Evolutionary conservation across 2,329 filamentous ascomycete genomes (phyloP).

Genomic region (Fusarium pseudograminearum): DNA sequence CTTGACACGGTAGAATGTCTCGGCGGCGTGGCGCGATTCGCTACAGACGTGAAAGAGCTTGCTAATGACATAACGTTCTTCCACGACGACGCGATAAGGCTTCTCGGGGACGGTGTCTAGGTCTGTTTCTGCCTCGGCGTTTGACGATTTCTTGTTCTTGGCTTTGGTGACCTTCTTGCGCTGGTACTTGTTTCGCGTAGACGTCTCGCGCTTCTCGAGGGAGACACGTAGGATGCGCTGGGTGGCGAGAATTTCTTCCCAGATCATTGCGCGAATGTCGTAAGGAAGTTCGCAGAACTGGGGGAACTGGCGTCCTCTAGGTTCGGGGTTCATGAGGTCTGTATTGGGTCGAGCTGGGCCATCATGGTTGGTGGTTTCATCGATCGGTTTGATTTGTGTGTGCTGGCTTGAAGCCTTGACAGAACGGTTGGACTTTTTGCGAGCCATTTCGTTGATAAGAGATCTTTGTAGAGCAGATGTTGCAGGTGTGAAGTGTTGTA

Average conservation of each 20-base stretch:
- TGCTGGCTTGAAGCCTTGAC: neutral
- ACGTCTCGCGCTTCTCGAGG: neutral
- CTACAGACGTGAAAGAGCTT: neutral
- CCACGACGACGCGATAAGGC: neutral
- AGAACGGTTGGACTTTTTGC: neutral
- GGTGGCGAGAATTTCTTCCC: neutral
- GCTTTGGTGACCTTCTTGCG: neutral
- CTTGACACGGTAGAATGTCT: neutral
- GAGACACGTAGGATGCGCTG: neutral
- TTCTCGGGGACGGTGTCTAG: neutral
- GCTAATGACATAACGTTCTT: neutral
- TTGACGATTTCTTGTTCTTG: too few relatives aligned
- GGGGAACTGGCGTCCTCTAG: neutral
- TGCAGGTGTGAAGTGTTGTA: neutral
- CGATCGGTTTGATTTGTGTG: neutral
- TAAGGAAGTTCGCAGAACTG: neutral
- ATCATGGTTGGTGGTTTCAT: fast-evolving
- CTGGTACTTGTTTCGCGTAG: neutral
- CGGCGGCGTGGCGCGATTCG: neutral
- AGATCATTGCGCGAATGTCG: neutral
- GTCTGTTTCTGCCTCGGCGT: too few relatives aligned
- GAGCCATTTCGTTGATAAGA: neutral
- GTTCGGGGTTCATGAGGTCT: fast-evolving
- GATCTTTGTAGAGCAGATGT: too few relatives aligned
- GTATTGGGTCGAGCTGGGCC: too few relatives aligned